Evolutionary conservation across 1,139 yeast species (phyloP), one percentile per base, ranked within the genome.

Genomic region (Saccharomyces hybrid): DNA sequence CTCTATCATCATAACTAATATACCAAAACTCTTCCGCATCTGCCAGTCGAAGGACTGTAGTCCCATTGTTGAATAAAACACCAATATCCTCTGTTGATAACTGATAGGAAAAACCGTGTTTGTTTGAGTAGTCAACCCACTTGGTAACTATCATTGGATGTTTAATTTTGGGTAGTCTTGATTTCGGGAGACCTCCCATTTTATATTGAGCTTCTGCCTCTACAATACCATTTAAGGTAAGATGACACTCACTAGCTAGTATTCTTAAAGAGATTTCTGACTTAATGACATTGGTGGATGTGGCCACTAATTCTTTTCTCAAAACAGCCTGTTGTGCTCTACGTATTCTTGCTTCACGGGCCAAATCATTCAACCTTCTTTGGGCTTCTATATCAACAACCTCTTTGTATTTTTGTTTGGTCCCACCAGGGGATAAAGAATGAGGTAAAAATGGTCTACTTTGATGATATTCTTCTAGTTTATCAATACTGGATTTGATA

Each of bases 111-210:
- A 95, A 86, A 0, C 99, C 99, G 71, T 91, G 95, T 68, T 88
- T 89, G 73, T 91, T 90, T 46, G 97, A 88, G 70, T 93, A 93
- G 70, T 95, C 99, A 30, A 95, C 99, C 99, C 99, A 95, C 70
- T 91, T 91, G 59, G 95, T 86, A 51, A 93, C 85, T 59, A 88
- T 81, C 14, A 85, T 79, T 13, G 93, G 93, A 60, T 81, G 81
- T 62, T 79, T 84, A 61, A 81, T 58, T 44, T 63, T 63, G 16
- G 70, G 66, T 42, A 65, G 56, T 55, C 69, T 54, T 20, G 70
- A 63, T 54, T 60, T 67, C 41, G 68, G 73, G 52, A 67, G 56
- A 7, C 70, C 70, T 32, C 70, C 70, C 73, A 73, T 20, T 61
- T 73, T 70, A 30, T 74, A 70, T 56, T 74, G 77, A 41, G 76